Conservation (phyloP, 805 yeast species). For the Helenozyma rhizophorensis region DNA sequence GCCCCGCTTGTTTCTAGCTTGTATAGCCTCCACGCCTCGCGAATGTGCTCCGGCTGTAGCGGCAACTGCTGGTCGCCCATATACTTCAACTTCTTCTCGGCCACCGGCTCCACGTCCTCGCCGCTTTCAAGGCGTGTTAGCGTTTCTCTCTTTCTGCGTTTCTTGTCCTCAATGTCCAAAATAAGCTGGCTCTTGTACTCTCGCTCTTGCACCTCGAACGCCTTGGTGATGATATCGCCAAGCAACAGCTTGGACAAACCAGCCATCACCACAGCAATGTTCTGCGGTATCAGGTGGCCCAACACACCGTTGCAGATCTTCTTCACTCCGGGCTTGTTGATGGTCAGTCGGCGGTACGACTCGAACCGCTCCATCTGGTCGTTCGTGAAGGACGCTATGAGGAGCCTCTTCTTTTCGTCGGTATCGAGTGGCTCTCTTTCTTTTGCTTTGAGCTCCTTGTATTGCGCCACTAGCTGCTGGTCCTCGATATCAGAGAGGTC, state of each 20-base stretch:
- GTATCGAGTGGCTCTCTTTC: slow-evolving; percentile 26
- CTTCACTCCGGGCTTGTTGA: slow-evolving; percentile 65
- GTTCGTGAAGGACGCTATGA: slow-evolving; percentile 70
- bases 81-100: slow-evolving; percentile 25
- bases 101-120: slow-evolving; percentile 11
- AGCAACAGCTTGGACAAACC: slow-evolving; percentile 85
- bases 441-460: slow-evolving; percentile 31
- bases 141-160: slow-evolving; percentile 29
- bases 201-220: slow-evolving; percentile 63
- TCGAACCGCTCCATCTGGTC: slow-evolving; percentile 86
- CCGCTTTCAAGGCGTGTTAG: slow-evolving; percentile 39
- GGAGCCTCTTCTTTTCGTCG: slow-evolving; percentile 56
- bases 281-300: slow-evolving; percentile 75
- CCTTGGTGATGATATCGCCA: slow-evolving; percentile 86
- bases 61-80: slow-evolving; percentile 52
- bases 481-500: slow-evolving; percentile 36
- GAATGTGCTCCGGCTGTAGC: slow-evolving; percentile 73
- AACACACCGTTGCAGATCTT: slow-evolving; percentile 73
- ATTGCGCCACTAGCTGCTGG: slow-evolving; percentile 26
- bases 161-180: slow-evolving; percentile 33
- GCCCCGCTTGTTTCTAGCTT: slow-evolving; percentile 62
- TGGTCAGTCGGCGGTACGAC: slow-evolving; percentile 69
- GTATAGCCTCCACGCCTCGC: slow-evolving; percentile 85
- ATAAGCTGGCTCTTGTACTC: slow-evolving; percentile 42
- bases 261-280: slow-evolving; percentile 74